Percentiles rank a stretch among this genome's conserved stretches.
Conservation (phyloP, 2,329 filamentous ascomycete genomes). For the Colletotrichum tamarilloi region DNA sequence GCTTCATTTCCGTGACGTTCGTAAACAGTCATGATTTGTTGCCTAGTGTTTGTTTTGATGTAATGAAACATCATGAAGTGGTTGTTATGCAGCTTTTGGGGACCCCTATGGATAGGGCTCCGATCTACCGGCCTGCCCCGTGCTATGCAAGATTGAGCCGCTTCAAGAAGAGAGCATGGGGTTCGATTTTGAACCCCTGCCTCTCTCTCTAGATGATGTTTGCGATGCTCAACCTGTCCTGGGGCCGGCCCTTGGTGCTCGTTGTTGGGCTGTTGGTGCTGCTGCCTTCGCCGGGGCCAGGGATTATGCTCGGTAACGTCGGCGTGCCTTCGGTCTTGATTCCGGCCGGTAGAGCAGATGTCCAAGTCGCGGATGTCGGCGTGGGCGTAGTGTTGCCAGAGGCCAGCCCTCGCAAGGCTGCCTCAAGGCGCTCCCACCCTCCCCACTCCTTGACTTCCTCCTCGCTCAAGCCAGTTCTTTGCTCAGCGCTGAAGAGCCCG, state of each 20-base stretch:
- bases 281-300: constrained; percentile 38
- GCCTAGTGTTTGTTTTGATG: constrained; percentile 4
- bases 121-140: not conserved
- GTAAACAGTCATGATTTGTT: constrained; percentile 27
- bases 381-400: constrained; percentile 43
- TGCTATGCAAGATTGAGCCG: not conserved
- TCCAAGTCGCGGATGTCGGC: constrained; percentile 48
- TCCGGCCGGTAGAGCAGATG: constrained; percentile 45
- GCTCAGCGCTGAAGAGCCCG: constrained; percentile 57
- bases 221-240: constrained; percentile 54
- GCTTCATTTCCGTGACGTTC: constrained; percentile 24
- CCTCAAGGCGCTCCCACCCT: constrained; percentile 82
- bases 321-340: constrained; percentile 47
- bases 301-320: constrained; percentile 38
- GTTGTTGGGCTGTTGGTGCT: constrained; percentile 43
- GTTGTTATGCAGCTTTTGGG: not conserved
- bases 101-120: not conserved
- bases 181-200: not conserved
- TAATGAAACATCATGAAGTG: not conserved
- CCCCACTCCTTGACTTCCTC: constrained; percentile 77
- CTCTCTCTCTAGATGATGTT: constrained; percentile 52
- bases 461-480: constrained; percentile 62
- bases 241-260: constrained; percentile 39
- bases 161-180: not conserved
- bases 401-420: constrained; percentile 45